Evolutionary conservation across 2,329 filamentous ascomycete genomes (phyloP), one percentile per base, ranked within the genome.

Genomic region (Grosmannia huntii): DNA sequence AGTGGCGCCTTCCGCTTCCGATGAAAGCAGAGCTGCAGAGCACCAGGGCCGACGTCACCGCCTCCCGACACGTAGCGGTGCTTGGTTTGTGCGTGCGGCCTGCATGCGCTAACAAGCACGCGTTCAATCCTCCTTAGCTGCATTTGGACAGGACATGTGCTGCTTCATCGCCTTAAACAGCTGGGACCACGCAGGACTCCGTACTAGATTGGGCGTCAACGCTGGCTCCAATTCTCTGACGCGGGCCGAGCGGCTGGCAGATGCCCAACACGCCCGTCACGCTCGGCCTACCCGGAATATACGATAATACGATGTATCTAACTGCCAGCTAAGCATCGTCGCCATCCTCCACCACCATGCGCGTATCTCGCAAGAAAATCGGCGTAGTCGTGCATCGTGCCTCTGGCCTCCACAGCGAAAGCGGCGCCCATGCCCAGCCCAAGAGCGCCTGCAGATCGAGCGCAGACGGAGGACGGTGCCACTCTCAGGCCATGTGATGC

Each of bases 161-260:
- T 14, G 36, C 36, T 14, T 38, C 36, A 14, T 38, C 36, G 36
- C 36, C 36, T 16, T 38, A 16, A 16, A 14, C 36, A 38, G 36
- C 36, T 38, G 36, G 36, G 36, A 38, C 36, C 36, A 38, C 36
- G 36, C 36, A 16, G 36, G 12, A 38, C 36, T 16, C 12, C 36
- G 14, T 16, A 16, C 1, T 38, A 53, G 31, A 51, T 60, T 60
- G 59, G 59, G 59, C 56, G 56, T 36, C 56, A 56, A 60, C 51
- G 53, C 52, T 44, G 51, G 28, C 33, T 28, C n/a, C n/a, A 38
- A 36, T n/a, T 19, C 41, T 25, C 41, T 25, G 46, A 49, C n/a
- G 46, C 46, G 46, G 46, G 46, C 46, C 46, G 46, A 49, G 36
- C 36, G 36, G 36, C 25, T 16, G 27, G 49, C 49, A 16, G 41